Percentiles rank a stretch among this genome's conserved stretches.
Evolutionary conservation across 805 yeast species (phyloP).

Genomic region (Candida incommunis): DNA sequence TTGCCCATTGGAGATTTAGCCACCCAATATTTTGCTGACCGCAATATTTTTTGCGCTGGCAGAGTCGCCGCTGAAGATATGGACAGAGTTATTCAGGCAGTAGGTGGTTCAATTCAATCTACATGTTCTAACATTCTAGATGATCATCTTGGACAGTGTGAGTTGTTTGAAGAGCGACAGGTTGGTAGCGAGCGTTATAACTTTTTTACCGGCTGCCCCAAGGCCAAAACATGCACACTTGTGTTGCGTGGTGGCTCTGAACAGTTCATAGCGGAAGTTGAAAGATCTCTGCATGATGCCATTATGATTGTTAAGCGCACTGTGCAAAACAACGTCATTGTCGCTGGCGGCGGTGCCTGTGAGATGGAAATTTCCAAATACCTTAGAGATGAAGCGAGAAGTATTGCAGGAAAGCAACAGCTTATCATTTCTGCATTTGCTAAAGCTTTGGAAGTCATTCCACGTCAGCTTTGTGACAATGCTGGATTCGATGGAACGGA

Average conservation of each 20-base stretch:
- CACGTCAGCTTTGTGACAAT: conserved; percentile 94
- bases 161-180: conserved; percentile 78
- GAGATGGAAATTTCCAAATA: conserved; percentile 93
- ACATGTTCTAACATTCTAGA: conserved; percentile 45
- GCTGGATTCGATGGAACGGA: conserved; percentile 99
- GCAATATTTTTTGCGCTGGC: conserved; percentile 95
- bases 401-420: conserved; percentile 94
- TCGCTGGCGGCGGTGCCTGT: conserved; percentile 98
- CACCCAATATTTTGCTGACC: conserved; percentile 96
- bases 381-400: conserved; percentile 72
- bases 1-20: conserved; percentile 97
- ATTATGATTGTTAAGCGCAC: conserved; percentile 97
- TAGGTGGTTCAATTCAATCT: conserved; percentile 81
- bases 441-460: conserved; percentile 86
- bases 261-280: conserved; percentile 95
- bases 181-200: conserved; percentile 94
- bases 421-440: conserved; percentile 86
- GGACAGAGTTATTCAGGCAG: conserved; percentile 85
- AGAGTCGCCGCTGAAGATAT: conserved; percentile 80
- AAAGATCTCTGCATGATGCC: conserved; percentile 94
- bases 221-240: conserved; percentile 86
- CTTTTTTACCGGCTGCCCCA: conserved; percentile 82
- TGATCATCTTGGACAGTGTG: conserved; percentile 76
- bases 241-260: conserved; percentile 96
- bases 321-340: conserved; percentile 69